Evolutionary conservation across 805 yeast genomes (phyloP), one percentile per base, ranked within the genome.

Genomic region (Lachancea thermotolerans): DNA sequence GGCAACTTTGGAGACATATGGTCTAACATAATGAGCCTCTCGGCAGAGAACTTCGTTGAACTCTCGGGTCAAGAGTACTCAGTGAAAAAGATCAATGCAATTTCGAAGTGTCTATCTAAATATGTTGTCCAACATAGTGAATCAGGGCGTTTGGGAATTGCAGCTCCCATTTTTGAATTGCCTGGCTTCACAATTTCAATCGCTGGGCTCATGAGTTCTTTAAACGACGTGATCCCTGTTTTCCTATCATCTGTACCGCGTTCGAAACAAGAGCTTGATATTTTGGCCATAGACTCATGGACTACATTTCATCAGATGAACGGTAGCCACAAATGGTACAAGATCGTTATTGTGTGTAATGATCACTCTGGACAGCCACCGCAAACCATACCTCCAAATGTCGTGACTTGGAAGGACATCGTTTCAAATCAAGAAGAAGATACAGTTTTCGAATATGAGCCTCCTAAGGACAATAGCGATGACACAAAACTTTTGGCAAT

Each of bases 1-100:
- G 96, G 96, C 2, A 81, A 78, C 52, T 59, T 87, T 47, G 73
- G 76, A 49, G 96, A 87, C 66, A 59, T 86, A 3, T 86, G 93
- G 90, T 75, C 71, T 44, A 65, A 80, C 11, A 72, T 75, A 10
- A 57, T 67, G 61, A 58, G 60, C 31, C 57, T 60, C 15, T 51
- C 59, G 30, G 15, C 7, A 10, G 50, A 46, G 35, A 57, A 44
- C 30, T 43, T 28, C 4, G 50, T 63, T 9, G 49, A 53, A 14
- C 54, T 69, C 10, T 54, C 54, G 12, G 55, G 55, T 32, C 57
- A 39, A 29, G 35, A 36, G 2, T 33, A 40, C 25, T 34, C 50
- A 2, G 39, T 58, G n/a, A 16, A 39, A 16, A 50, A 45, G 17
- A 44, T 59, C 9, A 60, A 58, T 48, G 62, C 61, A 8, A 50